Evolutionary conservation across 2,329 filamentous ascomycete genomes (phyloP).

Genomic region (Madurella mycetomatis): DNA sequence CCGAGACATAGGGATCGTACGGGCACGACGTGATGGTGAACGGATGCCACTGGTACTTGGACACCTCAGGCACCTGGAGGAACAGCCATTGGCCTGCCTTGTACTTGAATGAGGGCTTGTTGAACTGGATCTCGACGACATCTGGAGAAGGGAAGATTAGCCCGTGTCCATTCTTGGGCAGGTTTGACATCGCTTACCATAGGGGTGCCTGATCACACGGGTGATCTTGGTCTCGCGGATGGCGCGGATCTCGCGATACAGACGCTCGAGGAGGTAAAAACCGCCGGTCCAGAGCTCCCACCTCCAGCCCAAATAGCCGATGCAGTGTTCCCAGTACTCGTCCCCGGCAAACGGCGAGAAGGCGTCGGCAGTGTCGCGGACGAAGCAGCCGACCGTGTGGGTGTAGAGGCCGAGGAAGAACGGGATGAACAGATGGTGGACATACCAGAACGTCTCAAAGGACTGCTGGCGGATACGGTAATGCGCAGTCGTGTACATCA

Average conservation of each 20-base stretch:
- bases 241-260: constrained; percentile 86
- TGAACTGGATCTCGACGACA: constrained; percentile 95
- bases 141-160: constrained; percentile 48
- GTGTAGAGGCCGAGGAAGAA: constrained; percentile 93
- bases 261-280: constrained; percentile 79
- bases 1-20: constrained; percentile 87
- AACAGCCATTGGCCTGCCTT: constrained; percentile 99
- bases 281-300: constrained; percentile 89
- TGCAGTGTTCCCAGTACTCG: constrained; percentile 84
- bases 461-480: constrained; percentile 92
- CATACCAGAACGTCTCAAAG: constrained; percentile 99
- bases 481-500: constrained; percentile 97
- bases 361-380: constrained; percentile 69
- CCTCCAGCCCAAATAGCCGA: constrained; percentile 94
- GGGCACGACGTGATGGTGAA: constrained; percentile 99
- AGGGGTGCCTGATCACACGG: constrained; percentile 91
- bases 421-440: constrained; percentile 95
- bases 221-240: constrained; percentile 83
- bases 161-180: neutral
- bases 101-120: constrained; percentile 94
- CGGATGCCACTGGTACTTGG: constrained; percentile 91
- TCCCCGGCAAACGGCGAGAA: constrained; percentile 81
- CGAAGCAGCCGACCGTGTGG: constrained; percentile 93
- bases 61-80: constrained; percentile 86
- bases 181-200: constrained; percentile 56